phyloP scores from a whole-genome alignment of 768 basidiomycete genomes.

The Holtermannia corniformis region DNA sequence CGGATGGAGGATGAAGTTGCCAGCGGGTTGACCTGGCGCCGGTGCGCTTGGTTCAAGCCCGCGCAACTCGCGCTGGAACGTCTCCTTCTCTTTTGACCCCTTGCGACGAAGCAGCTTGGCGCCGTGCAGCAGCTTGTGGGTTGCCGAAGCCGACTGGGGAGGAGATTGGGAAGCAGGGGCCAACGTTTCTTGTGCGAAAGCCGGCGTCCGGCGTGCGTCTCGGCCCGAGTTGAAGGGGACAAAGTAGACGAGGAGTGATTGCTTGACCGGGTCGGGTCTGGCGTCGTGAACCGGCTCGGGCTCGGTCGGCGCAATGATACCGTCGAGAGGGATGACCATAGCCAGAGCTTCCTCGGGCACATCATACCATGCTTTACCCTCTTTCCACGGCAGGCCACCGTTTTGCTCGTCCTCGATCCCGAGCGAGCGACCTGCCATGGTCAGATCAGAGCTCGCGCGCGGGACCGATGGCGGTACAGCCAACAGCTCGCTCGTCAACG shows the following conservation, averaged over 20 bases:
- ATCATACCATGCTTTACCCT: constrained; percentile 36
- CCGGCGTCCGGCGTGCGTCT: neutral
- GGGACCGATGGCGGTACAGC: constrained; percentile 2
- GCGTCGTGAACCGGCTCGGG: neutral
- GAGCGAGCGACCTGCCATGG: no score
- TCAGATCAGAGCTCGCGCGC: neutral
- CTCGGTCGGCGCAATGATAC: neutral
- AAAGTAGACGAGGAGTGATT: constrained; percentile 67
- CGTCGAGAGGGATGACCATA: constrained; percentile 36
- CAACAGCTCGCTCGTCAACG: constrained; percentile 4
- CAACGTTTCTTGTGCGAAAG: neutral
- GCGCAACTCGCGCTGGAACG: constrained; percentile 9
- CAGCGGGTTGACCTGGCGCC: constrained; percentile 11
- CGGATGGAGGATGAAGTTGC: constrained; percentile 12
- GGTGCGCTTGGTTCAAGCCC: constrained; percentile 1
- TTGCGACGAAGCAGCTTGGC: neutral
- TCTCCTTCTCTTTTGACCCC: constrained; percentile 7
- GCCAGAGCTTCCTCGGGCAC: constrained; percentile 40
- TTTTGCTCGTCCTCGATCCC: neutral
- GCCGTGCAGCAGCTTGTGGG: neutral
- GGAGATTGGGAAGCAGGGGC: neutral
- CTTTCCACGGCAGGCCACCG: constrained; percentile 5
- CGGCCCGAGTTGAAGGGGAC: constrained; percentile 48
- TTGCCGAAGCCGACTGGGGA: neutral
- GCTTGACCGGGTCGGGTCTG: neutral